Conservation (phyloP, 257 asterid species). For the Capsicum pubescens region DNA sequence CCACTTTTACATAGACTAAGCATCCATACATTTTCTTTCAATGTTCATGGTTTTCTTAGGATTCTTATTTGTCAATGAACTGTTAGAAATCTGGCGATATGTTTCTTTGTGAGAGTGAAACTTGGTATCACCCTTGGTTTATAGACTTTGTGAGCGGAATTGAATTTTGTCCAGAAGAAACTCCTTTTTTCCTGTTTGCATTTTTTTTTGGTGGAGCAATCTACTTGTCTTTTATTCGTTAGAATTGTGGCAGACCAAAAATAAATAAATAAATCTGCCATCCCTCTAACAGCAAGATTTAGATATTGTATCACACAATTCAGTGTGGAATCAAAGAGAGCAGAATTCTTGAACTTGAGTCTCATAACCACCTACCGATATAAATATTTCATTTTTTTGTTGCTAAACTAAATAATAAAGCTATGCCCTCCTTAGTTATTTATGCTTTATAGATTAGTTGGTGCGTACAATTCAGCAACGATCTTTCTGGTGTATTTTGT, state of each 20-base stretch:
- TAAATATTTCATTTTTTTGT: background rate
- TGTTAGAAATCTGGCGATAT: background rate
- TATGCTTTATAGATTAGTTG: background rate
- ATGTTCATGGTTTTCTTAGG: background rate
- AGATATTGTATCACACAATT: background rate
- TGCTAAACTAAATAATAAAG: background rate
- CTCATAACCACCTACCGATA: background rate
- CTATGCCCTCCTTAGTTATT: background rate
- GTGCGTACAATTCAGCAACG: background rate
- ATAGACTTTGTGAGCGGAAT: background rate
- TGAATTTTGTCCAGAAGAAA: background rate
- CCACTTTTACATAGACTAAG: background rate
- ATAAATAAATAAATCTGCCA: background rate
- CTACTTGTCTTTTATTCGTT: background rate
- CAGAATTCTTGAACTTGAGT: background rate
- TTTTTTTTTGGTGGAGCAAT: background rate
- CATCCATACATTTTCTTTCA: background rate
- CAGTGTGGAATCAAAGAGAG: background rate
- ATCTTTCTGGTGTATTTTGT: background rate
- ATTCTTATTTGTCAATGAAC: background rate
- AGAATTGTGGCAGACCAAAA: background rate
- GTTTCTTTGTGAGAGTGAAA: background rate
- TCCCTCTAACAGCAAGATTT: background rate
- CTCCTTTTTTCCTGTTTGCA: background rate
- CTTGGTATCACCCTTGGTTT: background rate